Conservation (phyloP, 257 asterid species). For the Ilex asprella region DNA sequence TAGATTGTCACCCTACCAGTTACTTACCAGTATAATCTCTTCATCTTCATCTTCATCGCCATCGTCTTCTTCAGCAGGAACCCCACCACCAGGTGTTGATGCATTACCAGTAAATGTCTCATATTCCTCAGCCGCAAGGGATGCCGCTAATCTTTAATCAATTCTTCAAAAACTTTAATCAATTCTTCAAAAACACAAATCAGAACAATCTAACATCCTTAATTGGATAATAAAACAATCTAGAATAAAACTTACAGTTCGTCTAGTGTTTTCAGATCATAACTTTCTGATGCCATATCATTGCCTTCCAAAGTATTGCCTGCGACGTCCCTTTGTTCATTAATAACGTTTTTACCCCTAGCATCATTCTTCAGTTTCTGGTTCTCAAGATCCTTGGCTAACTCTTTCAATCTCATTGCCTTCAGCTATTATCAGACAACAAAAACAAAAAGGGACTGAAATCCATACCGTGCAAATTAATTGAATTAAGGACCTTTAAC, state of each 20-base stretch:
- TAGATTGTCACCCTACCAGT: not conserved
- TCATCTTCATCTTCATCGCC: slow-evolving; percentile 62
- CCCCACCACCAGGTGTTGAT: slow-evolving; percentile 53
- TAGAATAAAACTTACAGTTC: slow-evolving; percentile 47
- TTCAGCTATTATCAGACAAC: slow-evolving; percentile 47
- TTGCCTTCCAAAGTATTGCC: slow-evolving; percentile 17
- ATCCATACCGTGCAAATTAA: too few species aligned
- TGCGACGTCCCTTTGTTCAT: slow-evolving; percentile 19
- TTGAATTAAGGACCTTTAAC: too few species aligned
- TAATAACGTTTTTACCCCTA: slow-evolving; percentile 46
- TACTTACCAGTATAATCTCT: slow-evolving; percentile 82
- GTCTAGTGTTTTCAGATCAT: slow-evolving; percentile 59
- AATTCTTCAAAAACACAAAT: slow-evolving; percentile 29
- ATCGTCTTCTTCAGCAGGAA: slow-evolving; percentile 34
- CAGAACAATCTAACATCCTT: slow-evolving; percentile 20
- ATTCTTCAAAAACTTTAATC: slow-evolving; percentile 38
- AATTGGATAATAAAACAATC: slow-evolving; percentile 1
- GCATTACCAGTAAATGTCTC: slow-evolving; percentile 45
- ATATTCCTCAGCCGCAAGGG: slow-evolving; percentile 83
- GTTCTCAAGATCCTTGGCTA: slow-evolving; percentile 66
- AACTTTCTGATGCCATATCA: slow-evolving; percentile 16
- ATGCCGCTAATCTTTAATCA: slow-evolving; percentile 92
- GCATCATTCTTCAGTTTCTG: slow-evolving; percentile 55
- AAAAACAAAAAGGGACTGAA: not conserved
- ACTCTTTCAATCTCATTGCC: slow-evolving; percentile 68